Conservation (phyloP, 139 green algal genomes). For the Spirogloea muscicola region DNA sequence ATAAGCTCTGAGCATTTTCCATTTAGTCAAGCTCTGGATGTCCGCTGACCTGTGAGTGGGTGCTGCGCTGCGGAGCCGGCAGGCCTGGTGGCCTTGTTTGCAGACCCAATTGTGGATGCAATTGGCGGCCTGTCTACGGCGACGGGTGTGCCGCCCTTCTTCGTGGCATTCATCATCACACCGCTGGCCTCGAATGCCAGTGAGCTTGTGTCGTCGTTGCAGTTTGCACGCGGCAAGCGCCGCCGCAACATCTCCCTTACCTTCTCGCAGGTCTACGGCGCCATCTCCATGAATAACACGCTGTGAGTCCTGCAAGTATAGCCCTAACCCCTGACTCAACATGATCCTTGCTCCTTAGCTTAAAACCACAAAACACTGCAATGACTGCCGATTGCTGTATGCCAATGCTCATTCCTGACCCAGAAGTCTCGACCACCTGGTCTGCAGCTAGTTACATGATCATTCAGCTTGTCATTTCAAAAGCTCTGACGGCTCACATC, state of each 20-base stretch:
- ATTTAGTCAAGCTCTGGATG: background rate
- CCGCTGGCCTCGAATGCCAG: constrained; percentile 59
- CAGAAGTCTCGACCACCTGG: no score
- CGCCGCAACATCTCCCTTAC: constrained; percentile 63
- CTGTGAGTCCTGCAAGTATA: constrained; percentile 51
- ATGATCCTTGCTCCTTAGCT: no score
- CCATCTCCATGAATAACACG: constrained; percentile 71
- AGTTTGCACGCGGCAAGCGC: constrained; percentile 33
- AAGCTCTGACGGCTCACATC: no score
- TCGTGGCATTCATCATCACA: constrained; percentile 62
- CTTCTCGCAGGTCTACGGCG: constrained; percentile 64
- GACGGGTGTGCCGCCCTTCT: constrained; percentile 58
- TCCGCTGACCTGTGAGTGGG: background rate
- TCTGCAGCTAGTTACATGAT: no score
- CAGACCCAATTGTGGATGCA: constrained; percentile 52
- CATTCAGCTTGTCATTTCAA: no score
- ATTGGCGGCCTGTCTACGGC: constrained; percentile 56
- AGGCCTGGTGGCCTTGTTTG: constrained; percentile 36
- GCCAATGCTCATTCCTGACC: no score
- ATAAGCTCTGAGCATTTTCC: no score
- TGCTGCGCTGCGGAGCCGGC: background rate
- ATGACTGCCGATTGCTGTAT: no score
- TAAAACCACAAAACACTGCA: no score
- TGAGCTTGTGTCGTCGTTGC: constrained; percentile 45
- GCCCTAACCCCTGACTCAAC: no score